phyloP scores from a whole-genome alignment of 2,329 filamentous ascomycete species.

The Cercospora sp. region DNA sequence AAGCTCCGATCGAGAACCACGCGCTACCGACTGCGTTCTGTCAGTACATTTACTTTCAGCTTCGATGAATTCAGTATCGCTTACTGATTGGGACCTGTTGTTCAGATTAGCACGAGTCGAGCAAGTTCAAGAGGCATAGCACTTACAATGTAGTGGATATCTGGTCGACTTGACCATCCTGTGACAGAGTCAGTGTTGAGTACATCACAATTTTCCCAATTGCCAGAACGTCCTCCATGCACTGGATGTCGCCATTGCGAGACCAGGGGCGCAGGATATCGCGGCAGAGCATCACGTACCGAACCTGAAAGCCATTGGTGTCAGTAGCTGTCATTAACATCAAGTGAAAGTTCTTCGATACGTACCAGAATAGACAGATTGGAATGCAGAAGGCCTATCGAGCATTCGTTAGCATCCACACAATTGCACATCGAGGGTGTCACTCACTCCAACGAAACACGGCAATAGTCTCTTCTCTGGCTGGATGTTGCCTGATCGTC shows the following conservation, averaged over 20 bases:
- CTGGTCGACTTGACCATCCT: slow-evolving; percentile 38
- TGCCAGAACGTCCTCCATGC: background rate
- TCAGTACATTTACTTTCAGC: background rate
- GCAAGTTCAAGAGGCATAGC: background rate
- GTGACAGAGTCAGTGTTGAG: background rate
- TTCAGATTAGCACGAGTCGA: background rate
- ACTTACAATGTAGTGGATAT: slow-evolving; percentile 43
- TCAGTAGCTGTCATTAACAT: background rate
- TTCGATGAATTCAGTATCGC: background rate
- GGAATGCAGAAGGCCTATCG: slow-evolving; percentile 11
- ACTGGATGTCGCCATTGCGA: background rate
- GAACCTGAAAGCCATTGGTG: slow-evolving; percentile 34
- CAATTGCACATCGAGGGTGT: too few species aligned
- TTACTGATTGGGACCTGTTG: slow-evolving; percentile 38
- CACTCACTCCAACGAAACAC: slow-evolving; percentile 39
- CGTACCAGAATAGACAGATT: slow-evolving; percentile 43
- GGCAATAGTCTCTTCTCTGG: slow-evolving; percentile 45
- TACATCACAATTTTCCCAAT: background rate
- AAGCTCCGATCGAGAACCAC: slow-evolving; percentile 42
- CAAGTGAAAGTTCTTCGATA: background rate
- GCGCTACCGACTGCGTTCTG: slow-evolving; percentile 34
- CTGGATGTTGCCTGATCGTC: slow-evolving; percentile 43
- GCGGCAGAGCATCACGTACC: slow-evolving; percentile 45
- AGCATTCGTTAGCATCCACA: background rate
- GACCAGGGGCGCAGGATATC: background rate